Evolutionary conservation across 1,139 yeast genomes (phyloP).

Genomic region (Arxiozyma heterogenica): DNA sequence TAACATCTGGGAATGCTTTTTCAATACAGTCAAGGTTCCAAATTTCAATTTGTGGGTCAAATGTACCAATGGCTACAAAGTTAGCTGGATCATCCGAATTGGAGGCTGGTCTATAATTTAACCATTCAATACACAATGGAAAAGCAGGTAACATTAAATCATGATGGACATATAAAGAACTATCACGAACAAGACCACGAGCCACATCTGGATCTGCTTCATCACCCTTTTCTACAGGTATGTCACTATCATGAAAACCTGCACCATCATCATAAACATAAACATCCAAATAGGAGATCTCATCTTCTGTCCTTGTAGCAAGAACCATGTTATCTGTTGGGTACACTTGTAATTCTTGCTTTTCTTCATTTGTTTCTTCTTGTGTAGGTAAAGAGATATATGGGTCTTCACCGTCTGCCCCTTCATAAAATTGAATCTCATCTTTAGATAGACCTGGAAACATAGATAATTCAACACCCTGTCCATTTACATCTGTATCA

Average conservation of each 20-base stretch:
- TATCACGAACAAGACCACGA: slow-evolving; percentile 59
- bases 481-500: slow-evolving; percentile 34
- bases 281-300: slow-evolving; percentile 82
- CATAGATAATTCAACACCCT: slow-evolving; percentile 46
- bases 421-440: slow-evolving; percentile 47
- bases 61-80: slow-evolving; percentile 93
- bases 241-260: slow-evolving; percentile 57
- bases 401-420: slow-evolving; percentile 58
- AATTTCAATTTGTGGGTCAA: slow-evolving; percentile 93
- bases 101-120: slow-evolving; percentile 60
- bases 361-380: slow-evolving; percentile 60
- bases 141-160: slow-evolving; percentile 95
- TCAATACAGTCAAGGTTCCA: slow-evolving; percentile 94
- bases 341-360: slow-evolving; percentile 73
- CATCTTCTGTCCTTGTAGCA: slow-evolving; percentile 95
- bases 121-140: slow-evolving; percentile 95
- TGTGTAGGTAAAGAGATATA: slow-evolving; percentile 62
- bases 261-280: slow-evolving; percentile 94
- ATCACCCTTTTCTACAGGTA: slow-evolving; percentile 54
- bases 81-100: slow-evolving; percentile 52
- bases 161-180: slow-evolving; percentile 84
- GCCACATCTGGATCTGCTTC: slow-evolving; percentile 57
- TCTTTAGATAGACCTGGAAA: slow-evolving; percentile 61
- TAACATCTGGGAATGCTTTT: slow-evolving; percentile 88
- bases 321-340: slow-evolving; percentile 85